Evolutionary conservation across 2,329 filamentous ascomycete genomes (phyloP), one percentile per base, ranked within the genome.

Genomic region (Trichophaea hybrida): DNA sequence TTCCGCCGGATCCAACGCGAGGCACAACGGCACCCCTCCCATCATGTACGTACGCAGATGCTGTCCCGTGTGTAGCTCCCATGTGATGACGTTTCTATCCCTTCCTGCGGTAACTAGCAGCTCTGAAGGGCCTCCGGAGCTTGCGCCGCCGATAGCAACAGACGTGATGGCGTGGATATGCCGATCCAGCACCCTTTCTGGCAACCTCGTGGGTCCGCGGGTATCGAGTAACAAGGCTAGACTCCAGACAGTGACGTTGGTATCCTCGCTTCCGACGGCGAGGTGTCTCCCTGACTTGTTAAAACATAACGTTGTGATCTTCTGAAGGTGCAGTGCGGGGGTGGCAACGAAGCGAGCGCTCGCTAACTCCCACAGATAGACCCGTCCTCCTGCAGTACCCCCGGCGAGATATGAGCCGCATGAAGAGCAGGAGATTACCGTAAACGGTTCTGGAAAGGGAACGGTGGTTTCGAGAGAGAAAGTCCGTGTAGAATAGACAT

Each of bases 201-300:
- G 90, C 66, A 89, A 82, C 73, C 73, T 80, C 58, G 74, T 75
- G 54, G 75, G 75, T 24, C 75, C 72, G 65, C 78, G 74, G 58
- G 80, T 73, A 62, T 82, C 79, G 2, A 96, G 77, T 8, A 97
- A 79, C 31, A 79, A 78, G 2, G 85, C 77, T 56, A 96, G 73
- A 1, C 88, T 88, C 93, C 93, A 98, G 61, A 97, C 84, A 72
- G 94, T 88, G 64, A 96, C 79, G 71, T 88, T 94, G 55, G 89
- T 86, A 74, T 98, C 93, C 66, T 84, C 80, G 2, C 87, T 91
- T 44, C 84, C 88, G 1, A 86, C 87, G 55, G 93, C 76, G 55
- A 93, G 73, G 72, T 88, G 84, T 67, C 81, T 82, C 51, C 81
- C 84, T 46, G 83, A 85, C 8, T 83, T 79, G 69, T 83, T 80